phyloP scores from a whole-genome alignment of 2,329 filamentous ascomycete species.

The Septoria petroselini region DNA sequence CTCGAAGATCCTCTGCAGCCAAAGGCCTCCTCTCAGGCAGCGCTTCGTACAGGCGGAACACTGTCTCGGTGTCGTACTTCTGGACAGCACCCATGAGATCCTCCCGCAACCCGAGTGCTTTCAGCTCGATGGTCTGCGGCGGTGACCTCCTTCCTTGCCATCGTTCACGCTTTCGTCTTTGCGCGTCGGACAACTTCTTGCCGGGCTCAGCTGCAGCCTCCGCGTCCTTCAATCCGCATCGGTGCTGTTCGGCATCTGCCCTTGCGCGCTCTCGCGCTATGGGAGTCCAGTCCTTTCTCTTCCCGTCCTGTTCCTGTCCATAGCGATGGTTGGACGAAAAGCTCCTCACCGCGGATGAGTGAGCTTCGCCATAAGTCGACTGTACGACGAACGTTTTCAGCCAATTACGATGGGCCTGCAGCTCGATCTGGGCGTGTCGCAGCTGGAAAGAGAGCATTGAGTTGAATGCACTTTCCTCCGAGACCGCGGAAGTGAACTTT shows the following conservation, averaged over 20 bases:
- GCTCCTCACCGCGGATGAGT: background rate
- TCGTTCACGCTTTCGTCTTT: slow-evolving; percentile 19
- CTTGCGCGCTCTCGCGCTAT: slow-evolving; percentile 3
- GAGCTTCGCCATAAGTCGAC: slow-evolving; percentile 1
- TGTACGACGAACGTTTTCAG: slow-evolving; percentile 22
- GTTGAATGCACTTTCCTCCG: background rate
- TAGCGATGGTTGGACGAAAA: background rate
- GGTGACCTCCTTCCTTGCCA: slow-evolving; percentile 7
- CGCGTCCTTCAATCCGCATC: background rate
- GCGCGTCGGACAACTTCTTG: slow-evolving; percentile 11
- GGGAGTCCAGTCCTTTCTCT: background rate
- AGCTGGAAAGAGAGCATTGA: slow-evolving; percentile 22
- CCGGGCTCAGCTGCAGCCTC: background rate
- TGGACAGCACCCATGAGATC: slow-evolving; percentile 26
- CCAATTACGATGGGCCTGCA: slow-evolving; percentile 30
- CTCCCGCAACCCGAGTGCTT: slow-evolving; percentile 12
- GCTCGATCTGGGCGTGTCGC: slow-evolving; percentile 25
- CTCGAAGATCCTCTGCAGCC: slow-evolving; percentile 15
- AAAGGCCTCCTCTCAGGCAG: slow-evolving; percentile 21
- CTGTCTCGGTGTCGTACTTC: slow-evolving; percentile 18
- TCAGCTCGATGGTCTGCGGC: slow-evolving; percentile 10
- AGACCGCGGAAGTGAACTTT: slow-evolving; percentile 4
- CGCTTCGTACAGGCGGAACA: slow-evolving; percentile 25
- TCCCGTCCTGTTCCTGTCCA: slow-evolving; percentile 1
- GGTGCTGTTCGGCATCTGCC: slow-evolving; percentile 1